Evolutionary conservation across 1,284 basidiomycete genomes (phyloP), one percentile per base, ranked within the genome.

Genomic region (Microbotryum intermedium): DNA sequence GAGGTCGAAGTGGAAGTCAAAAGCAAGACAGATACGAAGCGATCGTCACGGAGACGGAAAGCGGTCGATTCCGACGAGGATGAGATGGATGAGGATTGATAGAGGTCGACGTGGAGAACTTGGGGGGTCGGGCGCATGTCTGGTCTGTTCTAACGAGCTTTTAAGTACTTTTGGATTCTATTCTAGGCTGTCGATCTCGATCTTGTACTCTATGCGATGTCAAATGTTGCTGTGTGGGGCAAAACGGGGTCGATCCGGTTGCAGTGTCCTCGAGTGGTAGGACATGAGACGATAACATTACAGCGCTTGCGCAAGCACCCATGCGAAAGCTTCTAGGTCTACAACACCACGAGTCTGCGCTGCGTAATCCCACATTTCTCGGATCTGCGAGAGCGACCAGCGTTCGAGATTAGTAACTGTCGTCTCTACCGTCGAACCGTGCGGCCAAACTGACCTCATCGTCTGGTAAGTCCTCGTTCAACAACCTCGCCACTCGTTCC

Each of bases 291-390:
- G 34, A 13, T 16, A 8, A 23, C 52, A 21, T 20, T 45, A 69
- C 58, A 47, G 60, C 21, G 58, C 58, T 46, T 71, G 67, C 6
- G 57, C 53, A 28, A 71, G 62, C 25, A 71, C 62, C 43, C 55
- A 44, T 2, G 67, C 62, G 34, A 71, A 71, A 3, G 59, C 58
- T 2, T 64, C 58, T 7, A 70, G 46, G 23, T 66, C 50, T 23
- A 71, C 70, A 3, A 52, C 47, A 4, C 62, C 61, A 2, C 52
- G 43, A 13, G 43, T 59, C 9, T 30, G 47, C 6, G 57, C 58
- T 2, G 69, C 70, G 43, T 69, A 68, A 30, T 71, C 70, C 6
- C 70, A 62, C 70, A 71, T 70, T 45, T 71, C 70, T n/a, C 53
- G 49, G 11, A 70, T 55, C 70, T 71, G 58, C 6, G 0, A 39